Percentiles rank a stretch among this genome's conserved stretches.
These are phyloP conservation scores for Paecilomyces variotii DNA, from an alignment of 2,329 filamentous ascomycete species.

Conservation along the genomic window DNA sequence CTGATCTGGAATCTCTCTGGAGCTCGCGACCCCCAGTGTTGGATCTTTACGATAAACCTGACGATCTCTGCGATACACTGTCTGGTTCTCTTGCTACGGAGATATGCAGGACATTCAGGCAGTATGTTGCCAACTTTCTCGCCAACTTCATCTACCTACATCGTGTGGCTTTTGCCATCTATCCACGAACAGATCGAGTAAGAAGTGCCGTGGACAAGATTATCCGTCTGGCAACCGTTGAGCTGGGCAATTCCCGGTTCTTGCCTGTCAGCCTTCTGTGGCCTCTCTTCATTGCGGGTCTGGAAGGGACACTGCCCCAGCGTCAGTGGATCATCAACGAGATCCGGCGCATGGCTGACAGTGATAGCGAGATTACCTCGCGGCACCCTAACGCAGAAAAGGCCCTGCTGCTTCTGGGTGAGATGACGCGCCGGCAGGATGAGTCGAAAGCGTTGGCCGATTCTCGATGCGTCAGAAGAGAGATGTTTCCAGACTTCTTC, in stretches of 20 bases:
- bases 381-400: constrained; percentile 26
- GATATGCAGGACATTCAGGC: constrained; percentile 24
- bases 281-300: constrained; percentile 26
- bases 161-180: constrained; percentile 29
- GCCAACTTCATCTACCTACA: constrained; percentile 29
- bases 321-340: constrained; percentile 25
- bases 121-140: constrained; percentile 28
- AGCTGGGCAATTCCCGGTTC: constrained; percentile 12
- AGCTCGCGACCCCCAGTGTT: constrained; percentile 23
- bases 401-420: constrained; percentile 21
- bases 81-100: constrained; percentile 16
- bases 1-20: constrained; percentile 28
- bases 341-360: constrained; percentile 24
- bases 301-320: constrained; percentile 24
- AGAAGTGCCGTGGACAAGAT: constrained; percentile 27
- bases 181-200: constrained; percentile 28
- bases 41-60: constrained; percentile 22
- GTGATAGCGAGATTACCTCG: neutral
- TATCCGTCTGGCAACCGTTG: constrained; percentile 25
- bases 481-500: constrained; percentile 26
- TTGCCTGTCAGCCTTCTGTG: constrained; percentile 26
- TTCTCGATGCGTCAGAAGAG: constrained; percentile 24
- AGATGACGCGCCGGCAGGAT: constrained; percentile 28
- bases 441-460: constrained; percentile 26
- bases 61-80: constrained; percentile 19